These are phyloP conservation scores for Eucalyptus curtisii DNA, from an alignment of 345 rosid genomes.

Conservation along the genomic window DNA sequence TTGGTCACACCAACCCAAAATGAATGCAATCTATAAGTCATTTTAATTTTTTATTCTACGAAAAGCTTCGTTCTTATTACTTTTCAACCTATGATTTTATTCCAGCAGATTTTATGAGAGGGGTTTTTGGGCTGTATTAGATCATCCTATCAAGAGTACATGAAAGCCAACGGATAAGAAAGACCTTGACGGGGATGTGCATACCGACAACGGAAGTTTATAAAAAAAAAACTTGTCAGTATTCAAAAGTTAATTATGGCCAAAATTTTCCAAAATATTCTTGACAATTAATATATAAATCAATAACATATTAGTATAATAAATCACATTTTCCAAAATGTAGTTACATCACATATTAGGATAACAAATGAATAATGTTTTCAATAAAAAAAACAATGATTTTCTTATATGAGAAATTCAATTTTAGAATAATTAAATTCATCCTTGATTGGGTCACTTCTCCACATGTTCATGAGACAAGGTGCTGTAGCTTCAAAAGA, in stretches of 20 bases:
- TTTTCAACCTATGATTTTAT: background rate
- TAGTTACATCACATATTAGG: background rate
- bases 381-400: background rate
- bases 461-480: background rate
- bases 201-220: background rate
- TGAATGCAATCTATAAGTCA: background rate
- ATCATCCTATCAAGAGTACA: background rate
- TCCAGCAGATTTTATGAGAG: background rate
- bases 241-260: background rate
- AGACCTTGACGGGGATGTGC: background rate
- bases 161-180: background rate
- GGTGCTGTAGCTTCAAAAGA: background rate
- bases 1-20: background rate
- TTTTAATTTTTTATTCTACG: background rate
- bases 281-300: fast-evolving
- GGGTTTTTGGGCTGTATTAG: background rate
- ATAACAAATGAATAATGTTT: background rate
- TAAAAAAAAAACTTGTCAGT: background rate
- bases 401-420: background rate
- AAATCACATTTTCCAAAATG: no score
- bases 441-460: background rate
- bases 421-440: background rate
- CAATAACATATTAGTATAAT: background rate
- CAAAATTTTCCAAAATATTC: background rate
- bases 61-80: background rate